Evolutionary conservation across 1,284 basidiomycete genomes (phyloP).

Genomic region (Moesziomyces sp.): DNA sequence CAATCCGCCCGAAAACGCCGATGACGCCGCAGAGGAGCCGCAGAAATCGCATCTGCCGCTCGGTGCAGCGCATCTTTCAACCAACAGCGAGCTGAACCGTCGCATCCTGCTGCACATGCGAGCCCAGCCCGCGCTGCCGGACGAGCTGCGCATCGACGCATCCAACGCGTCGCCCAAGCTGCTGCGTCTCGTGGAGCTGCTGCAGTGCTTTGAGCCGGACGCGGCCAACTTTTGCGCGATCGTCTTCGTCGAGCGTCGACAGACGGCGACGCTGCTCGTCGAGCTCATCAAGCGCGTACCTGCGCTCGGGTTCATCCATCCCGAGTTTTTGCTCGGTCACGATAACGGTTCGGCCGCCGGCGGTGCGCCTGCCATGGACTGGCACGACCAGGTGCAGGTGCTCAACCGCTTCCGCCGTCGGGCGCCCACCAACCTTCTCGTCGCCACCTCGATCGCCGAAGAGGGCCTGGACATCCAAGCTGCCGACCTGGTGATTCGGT

Average conservation of each 20-base stretch:
- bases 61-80: constrained; percentile 19
- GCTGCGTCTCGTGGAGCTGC: constrained; percentile 40
- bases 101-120: constrained; percentile 31
- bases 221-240: constrained; percentile 46
- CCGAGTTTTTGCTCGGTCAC: constrained; percentile 51
- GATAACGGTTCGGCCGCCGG: constrained; percentile 19
- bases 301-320: constrained; percentile 40
- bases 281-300: constrained; percentile 48
- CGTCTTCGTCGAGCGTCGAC: constrained; percentile 53
- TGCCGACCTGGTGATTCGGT: constrained; percentile 56
- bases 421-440: constrained; percentile 50
- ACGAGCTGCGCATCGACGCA: constrained; percentile 10
- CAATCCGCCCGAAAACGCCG: not conserved
- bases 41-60: constrained; percentile 4
- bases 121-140: constrained; percentile 17
- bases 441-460: constrained; percentile 57
- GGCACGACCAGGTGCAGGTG: constrained; percentile 49
- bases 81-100: constrained; percentile 25
- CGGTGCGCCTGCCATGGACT: constrained; percentile 40
- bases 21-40: not conserved
- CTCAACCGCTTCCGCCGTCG: constrained; percentile 47
- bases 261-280: constrained; percentile 47
- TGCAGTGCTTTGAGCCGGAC: constrained; percentile 32
- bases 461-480: constrained; percentile 58
- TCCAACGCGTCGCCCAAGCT: constrained; percentile 44